These are phyloP conservation scores for Pseudogymnoascus sp. DNA, from an alignment of 2,329 filamentous ascomycete genomes.

Conservation along the genomic window DNA sequence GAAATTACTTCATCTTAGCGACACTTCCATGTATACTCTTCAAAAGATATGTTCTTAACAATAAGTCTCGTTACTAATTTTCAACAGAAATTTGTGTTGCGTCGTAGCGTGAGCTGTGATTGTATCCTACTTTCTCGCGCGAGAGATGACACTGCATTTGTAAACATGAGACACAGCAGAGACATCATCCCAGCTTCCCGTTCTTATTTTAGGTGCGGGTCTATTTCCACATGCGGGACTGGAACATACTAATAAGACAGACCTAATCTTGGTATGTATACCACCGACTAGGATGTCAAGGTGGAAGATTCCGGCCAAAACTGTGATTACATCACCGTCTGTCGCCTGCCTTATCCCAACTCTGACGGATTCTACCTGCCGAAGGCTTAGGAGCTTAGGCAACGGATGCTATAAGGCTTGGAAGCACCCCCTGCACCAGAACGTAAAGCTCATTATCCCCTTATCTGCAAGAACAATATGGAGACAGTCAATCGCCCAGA, in stretches of 20 bases:
- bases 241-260: not conserved
- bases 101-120: no score
- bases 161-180: not conserved
- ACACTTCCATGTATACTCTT: no score
- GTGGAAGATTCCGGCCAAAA: not conserved
- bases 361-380: not conserved
- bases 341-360: not conserved
- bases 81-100: no score
- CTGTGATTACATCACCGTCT: not conserved
- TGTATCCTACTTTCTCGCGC: not conserved
- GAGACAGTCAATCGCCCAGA: conserved; percentile 27
- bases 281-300: not conserved
- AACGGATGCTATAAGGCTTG: not conserved
- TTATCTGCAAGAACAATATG: not conserved
- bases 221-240: not conserved
- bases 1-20: no score
- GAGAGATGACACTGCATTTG: not conserved
- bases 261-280: not conserved
- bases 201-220: not conserved
- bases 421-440: not conserved
- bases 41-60: no score
- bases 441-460: not conserved
- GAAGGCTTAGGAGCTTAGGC: not conserved
- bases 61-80: no score
- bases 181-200: not conserved